Base-by-base conservation (phyloP, 352 stramenopile species). In the Globisporangium ultimum region DNA sequence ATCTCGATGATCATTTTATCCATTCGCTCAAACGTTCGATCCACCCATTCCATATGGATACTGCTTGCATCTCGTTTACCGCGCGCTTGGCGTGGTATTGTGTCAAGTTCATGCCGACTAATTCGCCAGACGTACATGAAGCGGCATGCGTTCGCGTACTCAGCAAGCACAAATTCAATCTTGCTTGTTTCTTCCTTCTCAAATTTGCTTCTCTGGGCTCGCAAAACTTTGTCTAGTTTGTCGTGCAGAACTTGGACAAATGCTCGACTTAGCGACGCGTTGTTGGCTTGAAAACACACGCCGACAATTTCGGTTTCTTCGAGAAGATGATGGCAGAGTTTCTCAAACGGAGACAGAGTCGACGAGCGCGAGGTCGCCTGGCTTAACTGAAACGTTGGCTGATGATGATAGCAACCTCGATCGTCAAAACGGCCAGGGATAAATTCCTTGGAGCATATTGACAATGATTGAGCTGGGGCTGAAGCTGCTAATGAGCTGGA, bases 291-390 rank as follows among this genome's bases (percentile, higher is more conserved):
- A 15, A 91, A 70, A 49, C 71, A 88, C 10, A 71, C 71, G 10
- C 78, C 72, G n/a, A 90, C 62, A 17, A 88, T 67, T 45, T 91
- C 81, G 3, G 70, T 87, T 42, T 91, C 81, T 71, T 91, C 81
- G 0, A 91, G 70, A 49, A 91, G 70, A 58, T 89, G 77, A 40
- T 91, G 82, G 3, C 74, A 59, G 3, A 91, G 65, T 51, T 87
- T 90, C 18, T 89, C 80, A 53, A 88, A 89, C 5, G 66, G 68
- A 13, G 79, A 91, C 11, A 86, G 13, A 41, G 13, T 10, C 45
- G 45, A 2, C n/a, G 24, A 32, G 24, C 24, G 24, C 24, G 24
- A 32, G 24, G 5, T 32, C 24, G 24, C 24, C 24, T 32, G 24
- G 24, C 24, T 21, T 14, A 43, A 38, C 8, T 20, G 8, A 40